phyloP scores from a whole-genome alignment of 2,329 filamentous ascomycete species.

The Colletotrichum somersetense region DNA sequence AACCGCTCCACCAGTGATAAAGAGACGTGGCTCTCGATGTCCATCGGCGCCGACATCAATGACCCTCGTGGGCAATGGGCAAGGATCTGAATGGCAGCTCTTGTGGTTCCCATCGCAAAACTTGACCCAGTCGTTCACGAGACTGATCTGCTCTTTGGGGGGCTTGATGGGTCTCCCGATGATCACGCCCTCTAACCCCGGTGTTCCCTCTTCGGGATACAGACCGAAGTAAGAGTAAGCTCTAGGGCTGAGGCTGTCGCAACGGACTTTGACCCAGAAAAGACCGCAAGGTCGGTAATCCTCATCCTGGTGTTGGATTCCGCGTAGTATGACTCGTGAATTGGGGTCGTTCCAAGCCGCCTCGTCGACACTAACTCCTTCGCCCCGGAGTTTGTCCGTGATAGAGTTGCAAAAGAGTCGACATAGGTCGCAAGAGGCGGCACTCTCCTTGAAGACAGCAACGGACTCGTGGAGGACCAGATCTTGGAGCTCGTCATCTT shows the following conservation, averaged over 20 bases:
- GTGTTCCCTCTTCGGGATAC: not conserved
- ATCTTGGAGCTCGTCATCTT: conserved; percentile 2
- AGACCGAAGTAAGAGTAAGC: conserved; percentile 12
- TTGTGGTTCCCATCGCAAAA: not conserved
- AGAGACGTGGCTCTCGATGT: not conserved
- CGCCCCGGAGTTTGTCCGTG: not conserved
- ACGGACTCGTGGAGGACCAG: not conserved
- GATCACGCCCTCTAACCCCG: not conserved
- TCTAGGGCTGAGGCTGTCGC: not conserved
- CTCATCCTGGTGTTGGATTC: not conserved
- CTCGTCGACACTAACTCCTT: not conserved
- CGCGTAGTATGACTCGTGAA: not conserved
- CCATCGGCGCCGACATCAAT: conserved; percentile 3
- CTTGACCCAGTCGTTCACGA: not conserved
- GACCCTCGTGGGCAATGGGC: conserved; percentile 7
- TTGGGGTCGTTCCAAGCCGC: not conserved
- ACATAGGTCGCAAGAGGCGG: not conserved
- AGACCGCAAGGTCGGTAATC: not conserved
- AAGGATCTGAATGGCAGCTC: not conserved
- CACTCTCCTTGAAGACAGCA: not conserved
- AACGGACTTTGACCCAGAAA: conserved; percentile 2
- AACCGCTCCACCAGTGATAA: not conserved
- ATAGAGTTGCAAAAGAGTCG: not conserved
- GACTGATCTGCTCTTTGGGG: not conserved
- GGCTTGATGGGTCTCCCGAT: conserved; percentile 4